phyloP scores from a whole-genome alignment of 768 basidiomycete species.

The Pleurotus citrinopileatus region DNA sequence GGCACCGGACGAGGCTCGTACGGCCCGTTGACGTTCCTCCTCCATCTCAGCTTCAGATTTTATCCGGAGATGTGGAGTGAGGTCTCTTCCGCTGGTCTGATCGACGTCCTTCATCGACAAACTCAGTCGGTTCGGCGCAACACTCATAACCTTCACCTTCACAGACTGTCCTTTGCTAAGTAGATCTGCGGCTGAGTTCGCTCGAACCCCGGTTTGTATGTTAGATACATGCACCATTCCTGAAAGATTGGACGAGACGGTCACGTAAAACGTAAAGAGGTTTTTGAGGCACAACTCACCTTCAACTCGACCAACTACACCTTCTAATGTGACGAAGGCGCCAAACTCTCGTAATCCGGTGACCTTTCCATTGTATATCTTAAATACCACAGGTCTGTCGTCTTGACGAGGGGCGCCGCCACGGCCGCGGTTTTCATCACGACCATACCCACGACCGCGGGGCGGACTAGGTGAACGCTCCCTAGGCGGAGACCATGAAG shows the following conservation, averaged over 20 bases:
- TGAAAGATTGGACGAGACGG: slow-evolving; percentile 27
- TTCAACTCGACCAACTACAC: slow-evolving; percentile 81
- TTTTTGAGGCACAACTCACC: slow-evolving; percentile 47
- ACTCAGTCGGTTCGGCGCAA: slow-evolving; percentile 75
- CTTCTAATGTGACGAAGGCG: slow-evolving; percentile 89
- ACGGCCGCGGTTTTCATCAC: slow-evolving; percentile 33
- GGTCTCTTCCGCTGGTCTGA: slow-evolving; percentile 83
- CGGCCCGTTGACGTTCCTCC: slow-evolving; percentile 65
- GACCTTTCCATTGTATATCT: slow-evolving; percentile 90
- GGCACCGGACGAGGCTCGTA: slow-evolving; percentile 72
- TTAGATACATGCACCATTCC: slow-evolving; percentile 98
- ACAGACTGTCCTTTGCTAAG: slow-evolving; percentile 81
- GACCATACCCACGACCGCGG: slow-evolving; percentile 48
- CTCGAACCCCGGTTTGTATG: slow-evolving; percentile 82
- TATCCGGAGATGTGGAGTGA: slow-evolving; percentile 93
- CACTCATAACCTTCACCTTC: slow-evolving; percentile 96
- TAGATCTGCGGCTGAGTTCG: slow-evolving; percentile 84
- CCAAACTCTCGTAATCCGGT: slow-evolving; percentile 92
- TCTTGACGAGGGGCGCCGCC: slow-evolving; percentile 47
- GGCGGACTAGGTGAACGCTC: slow-evolving; percentile 59
- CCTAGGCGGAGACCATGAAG: slow-evolving; percentile 41
- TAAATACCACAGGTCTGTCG: slow-evolving; percentile 85
- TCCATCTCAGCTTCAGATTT: slow-evolving; percentile 93
- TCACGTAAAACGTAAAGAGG: slow-evolving; percentile 1
- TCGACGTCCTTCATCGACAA: slow-evolving; percentile 99